Evolutionary conservation across 495 filamentous ascomycete species (phyloP), one percentile per base, ranked within the genome.

Genomic region (Penicillium nucicola): DNA sequence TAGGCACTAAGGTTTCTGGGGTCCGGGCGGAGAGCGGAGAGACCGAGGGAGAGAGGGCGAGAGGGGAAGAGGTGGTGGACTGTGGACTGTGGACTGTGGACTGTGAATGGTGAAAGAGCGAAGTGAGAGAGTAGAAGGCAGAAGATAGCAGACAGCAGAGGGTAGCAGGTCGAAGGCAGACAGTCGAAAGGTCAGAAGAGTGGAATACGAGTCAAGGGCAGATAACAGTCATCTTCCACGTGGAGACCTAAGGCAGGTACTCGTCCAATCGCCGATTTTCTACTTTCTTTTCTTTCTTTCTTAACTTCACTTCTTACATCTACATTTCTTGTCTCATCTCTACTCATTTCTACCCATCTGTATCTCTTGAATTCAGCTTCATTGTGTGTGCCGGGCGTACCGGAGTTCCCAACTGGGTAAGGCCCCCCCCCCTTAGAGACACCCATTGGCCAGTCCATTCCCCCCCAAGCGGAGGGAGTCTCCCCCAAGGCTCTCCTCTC

Each of bases 241-340:
- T 64, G 61, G 61, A 50, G 49, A 54, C 31, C 36, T 53, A 56
- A 64, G 47, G 55, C 56, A 60, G 56, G 59, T 60, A 63, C 59
- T 51, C 28, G 34, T 42, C 59, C 62, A 60, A 62, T 60, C 61
- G 61, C 56, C 31, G 62, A 61, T 45, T 62, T 61, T 49, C 33
- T n/a, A 31, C 18, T 18, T 23, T 14, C 10, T 9, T n/a, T 33
- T 20, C n/a, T 22, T 25, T 31, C 12, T 15, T 12, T 22, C 12
- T 25, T 31, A 17, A n/a, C n/a, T n/a, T n/a, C n/a, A 28, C 11
- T 28, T 22, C 20, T 22, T 5, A 22, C 20, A 22, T 22, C 20
- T 22, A 22, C 20, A n/a, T n/a, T n/a, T n/a, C n/a, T n/a, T n/a
- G n/a, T n/a, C n/a, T n/a, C n/a, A n/a, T n/a, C n/a, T n/a, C n/a